A percentile compares a stretch with the other conserved stretches of the same genome.
These are phyloP conservation scores for Saccharomyces hybrid DNA, from an alignment of 1,139 yeast genomes.

Conservation along the genomic window DNA sequence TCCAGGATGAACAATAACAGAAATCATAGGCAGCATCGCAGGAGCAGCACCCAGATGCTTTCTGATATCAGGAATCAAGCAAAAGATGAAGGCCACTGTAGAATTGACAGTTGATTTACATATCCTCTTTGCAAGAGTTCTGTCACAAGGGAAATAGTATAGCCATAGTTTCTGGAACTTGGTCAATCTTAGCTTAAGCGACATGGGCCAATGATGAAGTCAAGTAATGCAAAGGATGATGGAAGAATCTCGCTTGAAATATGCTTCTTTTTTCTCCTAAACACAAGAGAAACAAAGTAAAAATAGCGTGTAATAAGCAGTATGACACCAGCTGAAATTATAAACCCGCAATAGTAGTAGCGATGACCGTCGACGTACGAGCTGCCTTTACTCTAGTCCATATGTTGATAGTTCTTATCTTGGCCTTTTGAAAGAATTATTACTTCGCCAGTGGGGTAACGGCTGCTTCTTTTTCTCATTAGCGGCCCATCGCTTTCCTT, in stretches of 20 bases:
- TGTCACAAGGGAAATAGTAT: conserved; percentile 25
- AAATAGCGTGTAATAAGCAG: too few relatives aligned
- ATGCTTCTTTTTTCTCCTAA: too few relatives aligned
- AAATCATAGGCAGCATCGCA: conserved; percentile 38
- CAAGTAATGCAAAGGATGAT: not conserved
- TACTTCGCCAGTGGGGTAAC: too few relatives aligned
- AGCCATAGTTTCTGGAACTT: conserved; percentile 8
- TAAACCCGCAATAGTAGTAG: too few relatives aligned
- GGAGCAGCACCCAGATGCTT: conserved; percentile 35
- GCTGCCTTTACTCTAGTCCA: too few relatives aligned
- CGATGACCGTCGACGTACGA: too few relatives aligned
- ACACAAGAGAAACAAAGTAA: too few relatives aligned
- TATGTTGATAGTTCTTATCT: too few relatives aligned
- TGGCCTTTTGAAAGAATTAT: too few relatives aligned
- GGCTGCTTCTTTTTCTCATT: too few relatives aligned
- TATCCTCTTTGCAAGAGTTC: conserved; percentile 32
- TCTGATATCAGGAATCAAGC: conserved; percentile 34
- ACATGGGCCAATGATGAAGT: not conserved
- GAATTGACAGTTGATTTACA: conserved; percentile 35
- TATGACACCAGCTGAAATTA: too few relatives aligned
- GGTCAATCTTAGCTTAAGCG: not conserved
- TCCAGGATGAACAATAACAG: conserved; percentile 44
- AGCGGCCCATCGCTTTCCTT: too few relatives aligned
- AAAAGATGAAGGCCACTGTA: conserved; percentile 35
- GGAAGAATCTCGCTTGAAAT: not conserved